Percentiles rank a stretch among this genome's conserved stretches.
These are phyloP conservation scores for Globisporangium spiculum DNA, from an alignment of 352 stramenopile genomes.

Conservation along the genomic window DNA sequence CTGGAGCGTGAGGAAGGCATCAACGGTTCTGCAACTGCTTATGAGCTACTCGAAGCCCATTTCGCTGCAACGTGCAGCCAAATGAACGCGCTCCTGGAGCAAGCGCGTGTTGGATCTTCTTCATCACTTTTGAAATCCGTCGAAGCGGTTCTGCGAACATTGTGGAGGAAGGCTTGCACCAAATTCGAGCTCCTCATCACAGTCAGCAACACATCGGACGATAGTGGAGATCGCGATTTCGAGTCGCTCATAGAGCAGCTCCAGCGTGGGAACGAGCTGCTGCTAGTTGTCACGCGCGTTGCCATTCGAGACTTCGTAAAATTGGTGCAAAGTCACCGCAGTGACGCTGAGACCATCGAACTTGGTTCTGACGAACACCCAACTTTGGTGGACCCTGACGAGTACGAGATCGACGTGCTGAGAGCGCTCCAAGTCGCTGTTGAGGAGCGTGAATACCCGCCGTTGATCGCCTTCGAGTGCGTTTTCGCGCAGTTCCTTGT, in stretches of 20 bases:
- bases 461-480: slow-evolving; percentile 34
- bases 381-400: background rate
- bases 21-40: background rate
- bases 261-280: slow-evolving; percentile 20
- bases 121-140: slow-evolving; percentile 15
- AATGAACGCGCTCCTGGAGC: background rate
- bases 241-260: slow-evolving; percentile 20
- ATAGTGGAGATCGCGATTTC: background rate
- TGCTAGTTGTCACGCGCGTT: slow-evolving; percentile 22
- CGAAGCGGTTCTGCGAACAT: background rate
- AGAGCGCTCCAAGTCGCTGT: slow-evolving; percentile 28
- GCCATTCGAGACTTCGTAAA: slow-evolving; percentile 21
- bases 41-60: background rate
- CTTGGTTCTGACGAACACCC: background rate
- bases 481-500: slow-evolving; percentile 49
- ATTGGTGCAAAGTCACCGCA: background rate
- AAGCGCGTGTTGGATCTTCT: slow-evolving; percentile 7
- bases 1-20: background rate
- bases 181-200: background rate
- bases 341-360: background rate
- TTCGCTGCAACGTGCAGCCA: slow-evolving; percentile 1
- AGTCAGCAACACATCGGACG: background rate
- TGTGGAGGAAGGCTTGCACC: background rate
- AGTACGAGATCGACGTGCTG: slow-evolving; percentile 26
- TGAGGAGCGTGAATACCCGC: slow-evolving; percentile 31